Percentiles rank a stretch among this genome's conserved stretches.
Conservation (phyloP, 169 alveolate species). For the Plasmodium gonderi region DNA sequence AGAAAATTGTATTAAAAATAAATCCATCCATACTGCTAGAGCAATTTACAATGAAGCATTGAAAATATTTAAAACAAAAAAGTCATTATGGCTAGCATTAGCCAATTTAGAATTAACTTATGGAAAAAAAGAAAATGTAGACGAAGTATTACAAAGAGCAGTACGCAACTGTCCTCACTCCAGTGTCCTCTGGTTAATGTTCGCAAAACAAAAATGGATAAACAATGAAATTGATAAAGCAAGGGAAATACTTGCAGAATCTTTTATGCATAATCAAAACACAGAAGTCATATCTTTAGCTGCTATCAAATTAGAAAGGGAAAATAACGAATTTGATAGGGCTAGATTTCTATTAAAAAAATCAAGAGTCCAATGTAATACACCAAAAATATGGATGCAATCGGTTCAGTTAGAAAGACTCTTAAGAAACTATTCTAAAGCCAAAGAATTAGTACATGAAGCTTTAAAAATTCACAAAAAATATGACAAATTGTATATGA, state of each 20-base stretch:
- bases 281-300: slow-evolving; percentile 91
- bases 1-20: slow-evolving; percentile 85
- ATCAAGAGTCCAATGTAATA: slow-evolving; percentile 89
- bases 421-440: slow-evolving; percentile 85
- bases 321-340: slow-evolving; percentile 92
- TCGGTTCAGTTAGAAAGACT: slow-evolving; percentile 93
- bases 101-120: slow-evolving; percentile 95
- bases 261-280: slow-evolving; percentile 88
- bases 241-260: slow-evolving; percentile 90
- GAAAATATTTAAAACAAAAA: slow-evolving; percentile 87
- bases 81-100: slow-evolving; percentile 93
- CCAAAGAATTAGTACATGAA: slow-evolving; percentile 83
- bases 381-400: slow-evolving; percentile 92
- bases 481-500: slow-evolving; percentile 93
- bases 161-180: slow-evolving; percentile 92
- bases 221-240: slow-evolving; percentile 92
- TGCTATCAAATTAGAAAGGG: slow-evolving; percentile 93
- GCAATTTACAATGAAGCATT: slow-evolving; percentile 89
- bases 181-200: slow-evolving; percentile 94
- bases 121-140: slow-evolving; percentile 90
- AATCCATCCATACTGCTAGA: slow-evolving; percentile 90
- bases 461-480: slow-evolving; percentile 87
- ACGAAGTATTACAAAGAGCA: slow-evolving; percentile 88
- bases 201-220: slow-evolving; percentile 93
- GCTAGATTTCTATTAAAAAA: slow-evolving; percentile 93